Conservation (phyloP, 169 alveolate species). For the Cyclospora cayetanensis region DNA sequence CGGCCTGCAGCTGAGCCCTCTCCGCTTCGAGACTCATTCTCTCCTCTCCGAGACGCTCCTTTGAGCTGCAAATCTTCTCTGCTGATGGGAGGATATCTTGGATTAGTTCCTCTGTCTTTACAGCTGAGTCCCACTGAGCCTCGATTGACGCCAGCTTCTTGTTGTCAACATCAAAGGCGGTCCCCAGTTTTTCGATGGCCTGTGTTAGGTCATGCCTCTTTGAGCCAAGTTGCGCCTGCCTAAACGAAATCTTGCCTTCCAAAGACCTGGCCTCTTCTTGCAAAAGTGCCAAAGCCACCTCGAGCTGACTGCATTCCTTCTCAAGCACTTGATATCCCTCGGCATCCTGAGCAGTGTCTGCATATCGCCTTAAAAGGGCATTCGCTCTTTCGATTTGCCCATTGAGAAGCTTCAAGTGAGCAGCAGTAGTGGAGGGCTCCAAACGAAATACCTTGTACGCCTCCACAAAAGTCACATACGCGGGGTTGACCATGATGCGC, state of each 20-base stretch:
- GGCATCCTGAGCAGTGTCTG: neutral
- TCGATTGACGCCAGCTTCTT: neutral
- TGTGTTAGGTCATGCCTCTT: slow-evolving; percentile 6
- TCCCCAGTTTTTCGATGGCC: neutral
- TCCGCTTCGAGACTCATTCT: neutral
- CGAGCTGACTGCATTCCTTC: slow-evolving; percentile 55
- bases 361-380: neutral
- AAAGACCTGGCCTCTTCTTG: slow-evolving; percentile 45
- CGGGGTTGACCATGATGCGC: slow-evolving; percentile 28
- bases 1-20: neutral
- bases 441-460: neutral
- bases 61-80: neutral
- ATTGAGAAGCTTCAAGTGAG: neutral
- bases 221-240: slow-evolving; percentile 49
- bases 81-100: neutral
- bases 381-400: neutral
- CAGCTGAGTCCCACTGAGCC: slow-evolving; percentile 55
- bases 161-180: slow-evolving; percentile 26
- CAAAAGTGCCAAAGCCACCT: slow-evolving; percentile 59
- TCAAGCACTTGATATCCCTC: slow-evolving; percentile 37
- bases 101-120: neutral
- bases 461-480: neutral
- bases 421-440: neutral
- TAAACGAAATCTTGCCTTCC: slow-evolving; percentile 3
- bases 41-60: neutral